Percentiles rank a stretch among this genome's conserved stretches.
Conservation (phyloP, 352 stramenopile species). For the Phytophthora meadii region DNA sequence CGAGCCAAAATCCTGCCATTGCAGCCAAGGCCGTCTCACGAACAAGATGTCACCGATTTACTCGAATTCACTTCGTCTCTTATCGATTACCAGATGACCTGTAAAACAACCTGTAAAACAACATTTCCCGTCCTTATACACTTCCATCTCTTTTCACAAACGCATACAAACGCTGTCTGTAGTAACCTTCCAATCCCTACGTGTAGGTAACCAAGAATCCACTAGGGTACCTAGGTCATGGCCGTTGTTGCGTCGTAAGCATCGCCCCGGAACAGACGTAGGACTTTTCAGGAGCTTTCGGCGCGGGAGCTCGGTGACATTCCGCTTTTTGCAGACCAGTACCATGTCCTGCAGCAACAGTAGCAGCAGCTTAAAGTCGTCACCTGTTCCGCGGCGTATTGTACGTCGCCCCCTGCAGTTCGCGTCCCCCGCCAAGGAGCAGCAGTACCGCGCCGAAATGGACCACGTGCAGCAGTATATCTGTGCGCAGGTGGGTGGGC, state of each 20-base stretch:
- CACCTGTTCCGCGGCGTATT: not conserved
- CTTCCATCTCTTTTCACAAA: no score
- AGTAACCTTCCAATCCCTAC: conserved; percentile 6
- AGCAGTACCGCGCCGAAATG: conserved; percentile 60
- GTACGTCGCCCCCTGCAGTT: conserved; percentile 41
- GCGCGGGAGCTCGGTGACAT: conserved; percentile 21
- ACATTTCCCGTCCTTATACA: not conserved
- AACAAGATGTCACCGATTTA: conserved; percentile 18
- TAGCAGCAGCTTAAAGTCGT: conserved; percentile 9
- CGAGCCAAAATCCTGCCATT: conserved; percentile 21
- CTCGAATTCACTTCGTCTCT: conserved; percentile 20
- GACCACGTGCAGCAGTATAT: conserved; percentile 63
- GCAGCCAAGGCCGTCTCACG: conserved; percentile 9
- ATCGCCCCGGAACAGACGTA: conserved; percentile 34
- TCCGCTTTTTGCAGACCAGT: conserved; percentile 30
- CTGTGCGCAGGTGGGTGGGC: conserved; percentile 42
- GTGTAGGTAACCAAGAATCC: conserved; percentile 39
- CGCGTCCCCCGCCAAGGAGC: conserved; percentile 38
- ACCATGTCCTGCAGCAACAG: conserved; percentile 18
- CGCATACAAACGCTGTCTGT: not conserved
- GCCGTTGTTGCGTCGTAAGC: conserved; percentile 29
- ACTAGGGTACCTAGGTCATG: conserved; percentile 31
- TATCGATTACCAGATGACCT: conserved; percentile 23
- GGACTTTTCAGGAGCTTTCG: conserved; percentile 12
- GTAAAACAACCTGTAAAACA: not conserved